These are phyloP conservation scores for Diaporthe ampelina DNA, from an alignment of 2,329 filamentous ascomycete species.

Conservation along the genomic window DNA sequence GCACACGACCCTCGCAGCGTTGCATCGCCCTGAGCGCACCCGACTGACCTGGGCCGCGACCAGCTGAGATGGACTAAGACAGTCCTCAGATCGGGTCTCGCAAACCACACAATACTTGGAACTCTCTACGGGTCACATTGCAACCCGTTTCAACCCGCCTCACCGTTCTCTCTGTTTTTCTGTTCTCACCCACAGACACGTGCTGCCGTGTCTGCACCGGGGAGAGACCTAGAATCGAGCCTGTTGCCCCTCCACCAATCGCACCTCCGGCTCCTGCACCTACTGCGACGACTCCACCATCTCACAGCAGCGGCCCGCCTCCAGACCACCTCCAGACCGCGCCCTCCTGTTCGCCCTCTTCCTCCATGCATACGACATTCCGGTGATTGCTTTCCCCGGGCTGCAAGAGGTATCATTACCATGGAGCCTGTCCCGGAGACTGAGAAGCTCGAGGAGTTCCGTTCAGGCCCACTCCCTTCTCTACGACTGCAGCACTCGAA, in stretches of 20 bases:
- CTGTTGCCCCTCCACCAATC: conserved; percentile 28
- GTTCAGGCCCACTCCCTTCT: conserved; percentile 68
- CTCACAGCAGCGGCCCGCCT: conserved; percentile 1
- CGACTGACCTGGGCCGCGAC: conserved; percentile 18
- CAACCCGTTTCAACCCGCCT: conserved; percentile 12
- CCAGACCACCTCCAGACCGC: conserved; percentile 14
- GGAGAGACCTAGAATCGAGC: conserved; percentile 1
- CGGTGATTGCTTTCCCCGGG: conserved; percentile 29
- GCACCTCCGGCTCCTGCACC: conserved; percentile 23
- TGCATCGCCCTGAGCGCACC: not conserved
- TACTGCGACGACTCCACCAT: conserved; percentile 28
- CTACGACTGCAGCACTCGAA: conserved; percentile 60
- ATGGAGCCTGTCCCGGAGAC: conserved; percentile 80
- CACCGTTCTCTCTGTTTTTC: not conserved
- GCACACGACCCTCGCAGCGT: not conserved
- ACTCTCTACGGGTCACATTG: conserved; percentile 8
- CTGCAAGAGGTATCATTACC: conserved; percentile 45
- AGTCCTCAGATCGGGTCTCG: conserved; percentile 22
- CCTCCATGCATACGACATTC: conserved; percentile 19
- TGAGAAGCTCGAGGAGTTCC: conserved; percentile 77
- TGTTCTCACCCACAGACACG: conserved; percentile 22
- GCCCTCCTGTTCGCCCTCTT: not conserved
- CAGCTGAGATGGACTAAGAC: conserved; percentile 34
- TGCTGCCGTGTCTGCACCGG: conserved; percentile 19
- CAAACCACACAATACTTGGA: not conserved